Percentiles rank a stretch among this genome's conserved stretches.
These are phyloP conservation scores for Eucalyptus cloeziana DNA, from an alignment of 345 rosid genomes.

Conservation along the genomic window DNA sequence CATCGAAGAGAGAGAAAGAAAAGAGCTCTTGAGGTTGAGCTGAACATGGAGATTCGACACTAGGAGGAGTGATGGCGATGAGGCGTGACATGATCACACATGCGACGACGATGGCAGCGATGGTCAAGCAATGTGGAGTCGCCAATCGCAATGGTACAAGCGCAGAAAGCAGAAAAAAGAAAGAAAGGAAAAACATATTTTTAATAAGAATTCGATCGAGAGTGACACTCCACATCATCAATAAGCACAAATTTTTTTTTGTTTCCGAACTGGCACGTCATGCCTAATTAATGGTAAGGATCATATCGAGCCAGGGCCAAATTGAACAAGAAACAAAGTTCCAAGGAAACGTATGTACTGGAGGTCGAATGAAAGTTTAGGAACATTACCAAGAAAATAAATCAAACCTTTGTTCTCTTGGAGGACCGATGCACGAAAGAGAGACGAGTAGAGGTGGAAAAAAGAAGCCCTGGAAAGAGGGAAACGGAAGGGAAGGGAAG, in stretches of 20 bases:
- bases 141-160: not conserved
- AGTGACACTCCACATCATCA: not conserved
- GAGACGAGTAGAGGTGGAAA: not conserved
- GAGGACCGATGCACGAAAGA: not conserved
- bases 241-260: not conserved
- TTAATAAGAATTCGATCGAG: not conserved
- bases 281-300: not conserved
- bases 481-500: not conserved
- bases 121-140: not conserved
- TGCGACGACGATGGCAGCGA: not conserved
- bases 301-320: not conserved
- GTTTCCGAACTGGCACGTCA: not conserved
- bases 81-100: too few species aligned
- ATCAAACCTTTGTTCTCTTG: not conserved
- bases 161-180: fast-evolving
- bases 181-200: too few species aligned
- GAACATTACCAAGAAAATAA: not conserved
- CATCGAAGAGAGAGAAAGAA: too few species aligned
- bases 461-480: not conserved
- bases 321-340: not conserved
- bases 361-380: not conserved
- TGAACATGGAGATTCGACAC: too few species aligned
- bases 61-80: too few species aligned
- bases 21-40: too few species aligned
- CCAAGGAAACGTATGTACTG: not conserved